Conservation (phyloP, 1,284 basidiomycete genomes). For the Polyporus tsugae region DNA sequence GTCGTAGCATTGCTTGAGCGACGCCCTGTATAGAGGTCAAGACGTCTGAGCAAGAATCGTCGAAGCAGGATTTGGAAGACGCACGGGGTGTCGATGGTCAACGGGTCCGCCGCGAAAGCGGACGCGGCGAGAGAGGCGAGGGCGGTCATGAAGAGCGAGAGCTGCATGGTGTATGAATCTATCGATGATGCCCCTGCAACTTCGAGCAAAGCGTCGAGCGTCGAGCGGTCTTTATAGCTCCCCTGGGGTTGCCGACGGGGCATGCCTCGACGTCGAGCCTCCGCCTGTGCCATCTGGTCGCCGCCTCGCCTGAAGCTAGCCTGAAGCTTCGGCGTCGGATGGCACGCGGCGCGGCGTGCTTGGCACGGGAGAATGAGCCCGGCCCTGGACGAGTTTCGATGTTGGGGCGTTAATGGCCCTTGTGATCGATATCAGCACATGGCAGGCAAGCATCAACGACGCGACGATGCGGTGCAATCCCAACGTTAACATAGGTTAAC, state of each 20-base stretch:
- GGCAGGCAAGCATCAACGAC: no score
- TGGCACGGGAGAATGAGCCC: background rate
- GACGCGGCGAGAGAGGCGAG: background rate
- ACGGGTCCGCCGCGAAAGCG: background rate
- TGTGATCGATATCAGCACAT: background rate
- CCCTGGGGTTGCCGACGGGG: background rate
- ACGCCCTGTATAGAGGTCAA: background rate
- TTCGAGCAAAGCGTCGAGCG: background rate
- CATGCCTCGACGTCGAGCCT: background rate
- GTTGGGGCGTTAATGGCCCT: background rate
- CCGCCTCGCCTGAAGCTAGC: background rate
- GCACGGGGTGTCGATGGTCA: constrained; percentile 4
- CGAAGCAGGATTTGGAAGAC: background rate
- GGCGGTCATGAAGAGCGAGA: background rate
- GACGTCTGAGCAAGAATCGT: no score
- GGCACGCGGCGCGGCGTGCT: background rate
- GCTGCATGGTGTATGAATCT: background rate
- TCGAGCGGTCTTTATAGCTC: background rate
- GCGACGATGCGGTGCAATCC: no score
- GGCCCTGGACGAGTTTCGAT: background rate
- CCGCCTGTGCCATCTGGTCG: background rate
- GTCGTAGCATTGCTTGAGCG: background rate
- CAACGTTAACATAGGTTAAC: no score
- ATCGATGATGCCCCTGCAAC: background rate
- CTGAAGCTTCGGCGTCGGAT: no score